These are phyloP conservation scores for Digitaria exilis DNA, from an alignment of 202 grass and related monocot species.

Conservation along the genomic window DNA sequence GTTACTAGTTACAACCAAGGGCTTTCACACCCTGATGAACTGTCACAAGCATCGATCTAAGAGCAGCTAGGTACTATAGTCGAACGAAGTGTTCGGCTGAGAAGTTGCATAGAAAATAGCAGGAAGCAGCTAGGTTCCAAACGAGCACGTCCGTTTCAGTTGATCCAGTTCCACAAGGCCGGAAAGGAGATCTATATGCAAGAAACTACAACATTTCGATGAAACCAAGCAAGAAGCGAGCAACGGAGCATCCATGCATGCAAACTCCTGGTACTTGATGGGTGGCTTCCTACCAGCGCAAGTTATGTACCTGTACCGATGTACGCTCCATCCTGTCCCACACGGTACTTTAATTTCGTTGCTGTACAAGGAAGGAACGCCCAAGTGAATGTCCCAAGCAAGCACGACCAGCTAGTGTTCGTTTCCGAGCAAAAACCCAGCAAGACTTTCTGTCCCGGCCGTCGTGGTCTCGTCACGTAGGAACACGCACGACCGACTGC, in stretches of 20 bases:
- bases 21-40: not conserved
- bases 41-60: not conserved
- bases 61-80: not conserved
- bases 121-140: not conserved
- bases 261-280: not conserved
- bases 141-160: not conserved
- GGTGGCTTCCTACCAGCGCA: not conserved
- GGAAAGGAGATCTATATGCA: not conserved
- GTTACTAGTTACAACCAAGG: not conserved
- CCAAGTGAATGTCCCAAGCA: not conserved
- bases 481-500: not conserved
- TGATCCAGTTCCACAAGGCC: too few relatives aligned
- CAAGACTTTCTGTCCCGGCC: not conserved
- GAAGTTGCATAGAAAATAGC: not conserved
- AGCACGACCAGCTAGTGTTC: not conserved
- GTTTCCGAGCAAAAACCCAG: conserved; percentile 5
- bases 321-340: not conserved
- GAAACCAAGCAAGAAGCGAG: not conserved
- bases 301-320: not conserved
- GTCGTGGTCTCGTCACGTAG: conserved; percentile 19
- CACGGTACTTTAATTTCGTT: not conserved
- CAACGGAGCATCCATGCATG: not conserved
- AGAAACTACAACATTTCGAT: not conserved
- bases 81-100: not conserved
- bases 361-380: not conserved